These are phyloP conservation scores for Diversispora eburnea DNA, from an alignment of 192 early-diverging fungal species.

Conservation along the genomic window DNA sequence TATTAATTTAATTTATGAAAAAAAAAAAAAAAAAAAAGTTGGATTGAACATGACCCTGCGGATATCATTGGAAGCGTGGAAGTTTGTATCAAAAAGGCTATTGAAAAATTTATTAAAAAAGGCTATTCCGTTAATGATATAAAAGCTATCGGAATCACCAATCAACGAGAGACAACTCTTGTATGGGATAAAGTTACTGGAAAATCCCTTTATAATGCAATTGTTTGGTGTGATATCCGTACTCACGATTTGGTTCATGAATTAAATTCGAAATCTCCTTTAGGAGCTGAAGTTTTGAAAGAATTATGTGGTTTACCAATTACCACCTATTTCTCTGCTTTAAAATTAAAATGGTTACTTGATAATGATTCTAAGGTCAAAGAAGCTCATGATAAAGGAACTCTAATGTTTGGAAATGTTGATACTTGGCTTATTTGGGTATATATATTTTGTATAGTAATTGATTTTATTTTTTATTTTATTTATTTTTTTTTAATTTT, in stretches of 20 bases:
- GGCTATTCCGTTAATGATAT: slow-evolving; percentile 57
- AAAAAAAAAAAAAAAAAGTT: slow-evolving; percentile 43
- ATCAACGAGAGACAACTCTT: slow-evolving; percentile 90
- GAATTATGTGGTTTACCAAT: slow-evolving; percentile 80
- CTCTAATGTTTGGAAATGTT: slow-evolving; percentile 81
- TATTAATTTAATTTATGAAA: slow-evolving; percentile 6
- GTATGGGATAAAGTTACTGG: slow-evolving; percentile 86
- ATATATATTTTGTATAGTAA: background rate
- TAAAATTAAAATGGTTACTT: slow-evolving; percentile 91
- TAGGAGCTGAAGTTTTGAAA: slow-evolving; percentile 39
- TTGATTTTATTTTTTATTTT: too few species aligned
- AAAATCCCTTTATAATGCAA: slow-evolving; percentile 74
- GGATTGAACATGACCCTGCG: slow-evolving; percentile 86
- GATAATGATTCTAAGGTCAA: slow-evolving; percentile 73
- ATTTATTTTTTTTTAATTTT: background rate
- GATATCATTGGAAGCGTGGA: slow-evolving; percentile 68
- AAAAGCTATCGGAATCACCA: slow-evolving; percentile 83
- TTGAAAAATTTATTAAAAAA: slow-evolving; percentile 57
- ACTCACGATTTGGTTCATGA: slow-evolving; percentile 69
- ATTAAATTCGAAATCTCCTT: slow-evolving; percentile 47
- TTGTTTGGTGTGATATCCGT: slow-evolving; percentile 90
- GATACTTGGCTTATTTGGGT: slow-evolving; percentile 94
- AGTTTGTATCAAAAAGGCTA: slow-evolving; percentile 63
- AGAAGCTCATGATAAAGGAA: slow-evolving; percentile 67
- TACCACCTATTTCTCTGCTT: slow-evolving; percentile 88